Base-by-base conservation (phyloP, 306 rosid species). In the Lathyrus tuberosus region DNA sequence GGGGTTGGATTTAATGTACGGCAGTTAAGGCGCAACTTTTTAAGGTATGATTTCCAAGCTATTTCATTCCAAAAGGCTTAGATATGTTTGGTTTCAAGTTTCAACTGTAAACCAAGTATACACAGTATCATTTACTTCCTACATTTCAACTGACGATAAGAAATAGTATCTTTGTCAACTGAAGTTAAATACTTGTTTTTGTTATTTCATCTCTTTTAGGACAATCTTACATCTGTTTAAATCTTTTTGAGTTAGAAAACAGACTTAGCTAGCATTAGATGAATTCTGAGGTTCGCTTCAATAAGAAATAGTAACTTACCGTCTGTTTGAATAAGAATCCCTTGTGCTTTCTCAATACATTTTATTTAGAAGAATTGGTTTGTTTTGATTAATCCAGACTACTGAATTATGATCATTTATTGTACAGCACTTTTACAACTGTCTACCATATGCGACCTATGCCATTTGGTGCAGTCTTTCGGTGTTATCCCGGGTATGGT, bases 361-460 rank as follows among this genome's bases (percentile, higher is more conserved):
- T 69, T 63, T 48, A 20, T 58, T 65, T 67, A 15, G 30, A 58
- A 57, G 42, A 52, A 31, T 43, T 44, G 17, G 49, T 14, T 74
- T 82, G 16, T 62, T 70, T 40, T 33, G 65, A 80, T 74, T 46
- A 8, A 31, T 65, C 57, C 71, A 71, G 69, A 53, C 52, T 41
- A 38, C 37, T 62, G 52, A 80, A 54, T 69, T 60, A 37, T 76
- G 67, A 30, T 56, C 3, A 46, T 64, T 75, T 70, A 24, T 69
- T 76, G 52, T 75, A 61, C 96, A 90, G 98, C 75, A 84, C 97
- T 46, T 94, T 90, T 73, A 87, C 96, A 15, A 74, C 86, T 11
- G 96, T 84, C 46, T 94, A 94, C 81, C 83, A 85, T 53, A 94
- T 94, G 97, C 88, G 96, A 83, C 98, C 97, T 48, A 76, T 94